Conservation (phyloP, 2,329 filamentous ascomycete genomes). For the Allantophomopsis cytisporea region DNA sequence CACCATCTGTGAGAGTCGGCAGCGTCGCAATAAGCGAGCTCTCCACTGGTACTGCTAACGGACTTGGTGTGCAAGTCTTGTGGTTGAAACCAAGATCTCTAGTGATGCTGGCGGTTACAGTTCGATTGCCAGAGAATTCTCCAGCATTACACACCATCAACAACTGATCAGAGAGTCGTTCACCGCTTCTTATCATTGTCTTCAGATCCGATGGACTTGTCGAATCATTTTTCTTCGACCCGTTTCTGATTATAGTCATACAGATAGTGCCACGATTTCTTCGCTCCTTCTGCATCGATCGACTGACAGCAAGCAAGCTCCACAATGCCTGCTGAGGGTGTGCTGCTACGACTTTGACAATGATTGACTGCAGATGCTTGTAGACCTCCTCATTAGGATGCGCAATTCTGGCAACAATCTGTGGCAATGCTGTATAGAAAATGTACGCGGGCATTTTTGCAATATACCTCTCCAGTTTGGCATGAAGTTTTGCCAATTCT, state of each 20-base stretch:
- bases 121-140: conserved; percentile 55
- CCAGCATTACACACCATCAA: conserved; percentile 69
- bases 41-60: conserved; percentile 81
- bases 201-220: conserved; percentile 44
- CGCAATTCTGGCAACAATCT: conserved; percentile 90
- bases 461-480: conserved; percentile 69
- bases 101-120: conserved; percentile 56
- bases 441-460: conserved; percentile 58
- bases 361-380: conserved; percentile 62
- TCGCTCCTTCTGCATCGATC: conserved; percentile 63
- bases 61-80: conserved; percentile 65
- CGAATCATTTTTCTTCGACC: conserved; percentile 36
- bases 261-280: conserved; percentile 36
- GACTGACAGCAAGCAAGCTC: conserved; percentile 79
- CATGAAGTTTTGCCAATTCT: conserved; percentile 56
- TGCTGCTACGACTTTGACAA: conserved; percentile 72
- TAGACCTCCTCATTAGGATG: conserved; percentile 73
- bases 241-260: conserved; percentile 31
- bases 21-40: conserved; percentile 70
- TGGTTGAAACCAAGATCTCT: conserved; percentile 74
- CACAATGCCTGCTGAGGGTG: conserved; percentile 88
- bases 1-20: conserved; percentile 58
- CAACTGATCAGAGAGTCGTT: conserved; percentile 72
- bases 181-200: conserved; percentile 60
- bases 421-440: conserved; percentile 73